Base-by-base conservation (phyloP, 805 yeast genomes). In the Ogataea naganishii region DNA sequence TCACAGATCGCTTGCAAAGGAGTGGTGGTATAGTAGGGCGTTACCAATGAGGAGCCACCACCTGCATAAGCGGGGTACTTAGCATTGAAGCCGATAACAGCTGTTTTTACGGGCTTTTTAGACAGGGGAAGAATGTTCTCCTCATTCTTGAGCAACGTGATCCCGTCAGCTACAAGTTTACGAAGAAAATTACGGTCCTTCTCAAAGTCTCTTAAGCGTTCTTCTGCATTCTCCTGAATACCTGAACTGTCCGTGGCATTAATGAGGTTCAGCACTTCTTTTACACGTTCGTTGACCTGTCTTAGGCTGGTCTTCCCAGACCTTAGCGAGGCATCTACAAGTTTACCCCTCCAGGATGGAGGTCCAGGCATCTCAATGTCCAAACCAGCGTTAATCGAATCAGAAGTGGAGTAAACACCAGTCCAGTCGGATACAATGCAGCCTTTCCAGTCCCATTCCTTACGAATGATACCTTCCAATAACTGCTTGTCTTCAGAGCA, bases 1-100 rank as follows among this genome's bases (percentile, higher is more conserved):
- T 47, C 38, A 7, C 46, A 32, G 32, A 72, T 64, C 12, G 68
- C 74, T 12, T 69, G 66, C 25, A 47, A 62, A 4, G 75, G 75
- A 10, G 72, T 51, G 7, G 67, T 57, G 11, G 60, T 52, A 46
- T 70, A 67, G 43, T 68, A 62, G 4, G 74, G 64, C 14, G 51
- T 49, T 38, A 69, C 51, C 8, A 69, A 51, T 18, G 78, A 76
- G 18, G 76, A 70, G 10, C 80, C 80, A 34, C 80, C 80, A 29
- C 79, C 79, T 14, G 74, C 64, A 39, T 58, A 67, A 13, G 64
- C 61, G 6, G 70, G 53, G 24, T 43, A 50, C 38, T 59, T 66
- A 19, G 69, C 76, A 34, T 69, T 70, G 20, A 76, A 76, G 3
- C 79, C 80, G 41, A 73, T 65, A 13, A 72, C 65, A 2, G 72